phyloP scores from a whole-genome alignment of 257 asterid genomes.

The Apocynum venetum region DNA sequence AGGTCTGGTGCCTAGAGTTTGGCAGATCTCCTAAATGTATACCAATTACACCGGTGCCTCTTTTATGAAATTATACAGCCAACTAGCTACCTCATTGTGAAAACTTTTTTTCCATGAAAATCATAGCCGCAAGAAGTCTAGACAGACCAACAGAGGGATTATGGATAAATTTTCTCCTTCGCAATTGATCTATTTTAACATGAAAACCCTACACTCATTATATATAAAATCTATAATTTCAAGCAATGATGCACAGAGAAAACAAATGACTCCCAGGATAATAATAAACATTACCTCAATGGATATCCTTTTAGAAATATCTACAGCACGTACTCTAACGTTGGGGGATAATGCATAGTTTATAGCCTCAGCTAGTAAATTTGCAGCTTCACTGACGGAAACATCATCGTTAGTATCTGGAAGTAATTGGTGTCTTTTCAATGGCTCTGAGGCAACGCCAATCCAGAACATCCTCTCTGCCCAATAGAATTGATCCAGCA shows the following conservation, averaged over 20 bases:
- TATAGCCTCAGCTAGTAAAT: constrained; percentile 49
- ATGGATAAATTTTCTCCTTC: not conserved
- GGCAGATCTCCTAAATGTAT: no score
- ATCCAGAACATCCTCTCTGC: constrained; percentile 99
- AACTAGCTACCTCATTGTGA: no score
- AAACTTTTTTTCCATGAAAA: no score
- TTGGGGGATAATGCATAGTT: constrained; percentile 41
- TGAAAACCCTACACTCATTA: not conserved
- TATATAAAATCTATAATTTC: not conserved
- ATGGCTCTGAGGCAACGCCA: constrained; percentile 87
- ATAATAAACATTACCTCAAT: constrained; percentile 48
- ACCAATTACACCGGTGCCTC: no score
- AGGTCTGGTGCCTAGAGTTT: no score
- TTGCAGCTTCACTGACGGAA: constrained; percentile 47
- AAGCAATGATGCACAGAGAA: not conserved
- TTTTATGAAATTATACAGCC: no score
- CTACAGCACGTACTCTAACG: constrained; percentile 52
- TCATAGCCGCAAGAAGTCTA: no score
- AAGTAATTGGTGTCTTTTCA: constrained; percentile 45
- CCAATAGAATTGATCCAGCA: constrained; percentile 93
- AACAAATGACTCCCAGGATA: constrained; percentile 6
- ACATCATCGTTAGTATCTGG: constrained; percentile 53
- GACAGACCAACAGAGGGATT: not conserved
- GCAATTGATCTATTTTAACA: not conserved
- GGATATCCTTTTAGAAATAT: constrained; percentile 53